Evolutionary conservation across 352 stramenopile species (phyloP), one percentile per base, ranked within the genome.

Genomic region (Stramenopiles sp.): DNA sequence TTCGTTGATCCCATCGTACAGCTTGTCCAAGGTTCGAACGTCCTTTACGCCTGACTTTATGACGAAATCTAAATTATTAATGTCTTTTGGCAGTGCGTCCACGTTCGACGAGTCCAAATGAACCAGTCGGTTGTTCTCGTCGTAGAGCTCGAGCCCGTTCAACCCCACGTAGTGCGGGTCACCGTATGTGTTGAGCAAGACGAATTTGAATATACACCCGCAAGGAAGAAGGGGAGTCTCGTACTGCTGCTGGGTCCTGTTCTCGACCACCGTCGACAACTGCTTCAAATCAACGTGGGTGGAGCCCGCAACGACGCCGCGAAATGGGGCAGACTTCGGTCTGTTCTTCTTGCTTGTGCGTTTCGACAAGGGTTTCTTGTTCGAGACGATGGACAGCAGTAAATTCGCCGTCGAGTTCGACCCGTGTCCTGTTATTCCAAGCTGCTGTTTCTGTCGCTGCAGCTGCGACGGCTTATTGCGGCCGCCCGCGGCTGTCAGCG

Each of bases 141-240:
- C 86, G 71, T 85, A 92, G 1, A 93, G 76, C 73, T 93, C 87
- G 1, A 93, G 34, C 1, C 85, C 84, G 34, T 92, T 90, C 12
- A 92, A 79, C 0, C 87, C 87, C 0, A 93, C 74, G 68, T 90
- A 92, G 73, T 89, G 89, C 4, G 85, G 87, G 75, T 92, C 87
- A 0, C 87, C 87, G 85, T 85, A 92, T 4, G 86, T 88, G 18
- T 83, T 82, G 84, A 85, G 90, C 32, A 86, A 84, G 0, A 91
- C 77, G 4, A 92, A 78, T 74, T 93, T 91, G 68, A 95, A 78
- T n/a, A 90, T 73, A 68, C 89, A 89, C 0, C 89, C 87, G 76
- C 89, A 85, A 0, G 87, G 88, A 77, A 84, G 90, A 0, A 93
- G 76, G 4, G 81, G 78, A 3, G 87, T 79, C 75, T 94, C 89